Percentiles rank a stretch among this genome's conserved stretches.
Evolutionary conservation across 2,329 filamentous ascomycete genomes (phyloP).

Genomic region (Penicillium glabrum): DNA sequence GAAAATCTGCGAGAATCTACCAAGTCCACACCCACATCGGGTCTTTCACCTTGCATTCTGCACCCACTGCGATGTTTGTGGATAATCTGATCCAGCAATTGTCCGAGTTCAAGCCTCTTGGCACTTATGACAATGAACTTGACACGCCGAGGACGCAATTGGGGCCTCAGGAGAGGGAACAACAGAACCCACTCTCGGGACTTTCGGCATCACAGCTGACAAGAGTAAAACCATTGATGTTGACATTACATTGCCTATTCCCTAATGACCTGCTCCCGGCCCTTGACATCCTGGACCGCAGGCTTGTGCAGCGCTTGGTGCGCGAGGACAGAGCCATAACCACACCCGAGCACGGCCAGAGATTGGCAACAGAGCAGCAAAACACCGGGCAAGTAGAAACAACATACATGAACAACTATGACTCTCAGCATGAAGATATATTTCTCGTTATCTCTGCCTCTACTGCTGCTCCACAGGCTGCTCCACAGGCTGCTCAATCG

Average conservation of each 20-base stretch:
- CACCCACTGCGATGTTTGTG: constrained; percentile 19
- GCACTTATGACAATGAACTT: background rate
- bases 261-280: constrained; percentile 79
- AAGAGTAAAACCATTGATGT: constrained; percentile 57
- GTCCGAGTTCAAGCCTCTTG: constrained; percentile 2
- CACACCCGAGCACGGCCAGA: background rate
- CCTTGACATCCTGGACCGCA: constrained; percentile 80
- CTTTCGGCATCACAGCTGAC: constrained; percentile 23
- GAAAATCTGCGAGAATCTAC: background rate
- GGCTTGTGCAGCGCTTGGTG: constrained; percentile 62
- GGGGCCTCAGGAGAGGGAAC: constrained; percentile 4
- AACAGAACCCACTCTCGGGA: constrained; percentile 22
- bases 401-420: background rate
- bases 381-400: background rate
- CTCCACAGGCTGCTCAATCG: constrained; percentile 15
- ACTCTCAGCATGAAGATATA: constrained; percentile 29
- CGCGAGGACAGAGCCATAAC: constrained; percentile 3
- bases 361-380: background rate
- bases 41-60: background rate
- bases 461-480: constrained; percentile 28
- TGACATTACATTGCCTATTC: constrained; percentile 82
- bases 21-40: constrained; percentile 5
- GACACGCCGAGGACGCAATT: constrained; percentile 4
- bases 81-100: constrained; percentile 25
- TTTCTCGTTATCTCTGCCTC: constrained; percentile 67